These are phyloP conservation scores for Pseudocercospora eumusae DNA, from an alignment of 2,329 filamentous ascomycete genomes.

Conservation along the genomic window DNA sequence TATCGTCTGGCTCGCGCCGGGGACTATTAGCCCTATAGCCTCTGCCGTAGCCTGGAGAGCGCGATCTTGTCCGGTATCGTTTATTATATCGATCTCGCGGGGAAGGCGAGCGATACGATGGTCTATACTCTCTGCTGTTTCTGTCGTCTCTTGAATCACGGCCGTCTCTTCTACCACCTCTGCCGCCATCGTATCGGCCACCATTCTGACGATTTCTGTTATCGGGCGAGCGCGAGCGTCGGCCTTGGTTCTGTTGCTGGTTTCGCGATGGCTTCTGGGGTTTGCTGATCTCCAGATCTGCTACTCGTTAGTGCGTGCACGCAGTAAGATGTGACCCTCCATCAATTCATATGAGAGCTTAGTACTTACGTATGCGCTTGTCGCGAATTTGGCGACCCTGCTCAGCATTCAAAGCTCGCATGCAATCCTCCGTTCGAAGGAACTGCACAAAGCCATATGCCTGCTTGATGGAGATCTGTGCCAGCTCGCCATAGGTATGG, in stretches of 20 bases:
- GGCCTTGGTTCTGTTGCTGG: slow-evolving; percentile 29
- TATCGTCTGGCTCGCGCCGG: slow-evolving; percentile 64
- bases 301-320: slow-evolving; percentile 36
- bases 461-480: slow-evolving; percentile 94
- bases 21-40: slow-evolving; percentile 54
- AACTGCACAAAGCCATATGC: slow-evolving; percentile 98
- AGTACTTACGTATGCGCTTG: slow-evolving; percentile 82
- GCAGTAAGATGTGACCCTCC: slow-evolving; percentile 24
- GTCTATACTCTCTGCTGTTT: slow-evolving; percentile 59
- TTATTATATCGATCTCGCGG: slow-evolving; percentile 42
- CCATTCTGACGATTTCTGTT: slow-evolving; percentile 52
- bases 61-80: slow-evolving; percentile 42
- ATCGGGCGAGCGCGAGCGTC: slow-evolving; percentile 62
- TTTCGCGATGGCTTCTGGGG: slow-evolving; percentile 61
- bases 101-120: slow-evolving; percentile 48
- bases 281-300: slow-evolving; percentile 88
- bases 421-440: slow-evolving; percentile 72
- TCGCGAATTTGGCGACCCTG: slow-evolving; percentile 81
- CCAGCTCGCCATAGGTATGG: slow-evolving; percentile 78
- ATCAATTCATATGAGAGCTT: neutral
- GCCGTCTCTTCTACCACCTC: slow-evolving; percentile 40
- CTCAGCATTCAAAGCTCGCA: slow-evolving; percentile 71
- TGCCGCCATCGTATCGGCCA: slow-evolving; percentile 42
- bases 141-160: slow-evolving; percentile 53
- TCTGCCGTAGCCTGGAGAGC: slow-evolving; percentile 46